Conservation (phyloP, 148 eudicot genomes). For the Persicaria maculosa region DNA sequence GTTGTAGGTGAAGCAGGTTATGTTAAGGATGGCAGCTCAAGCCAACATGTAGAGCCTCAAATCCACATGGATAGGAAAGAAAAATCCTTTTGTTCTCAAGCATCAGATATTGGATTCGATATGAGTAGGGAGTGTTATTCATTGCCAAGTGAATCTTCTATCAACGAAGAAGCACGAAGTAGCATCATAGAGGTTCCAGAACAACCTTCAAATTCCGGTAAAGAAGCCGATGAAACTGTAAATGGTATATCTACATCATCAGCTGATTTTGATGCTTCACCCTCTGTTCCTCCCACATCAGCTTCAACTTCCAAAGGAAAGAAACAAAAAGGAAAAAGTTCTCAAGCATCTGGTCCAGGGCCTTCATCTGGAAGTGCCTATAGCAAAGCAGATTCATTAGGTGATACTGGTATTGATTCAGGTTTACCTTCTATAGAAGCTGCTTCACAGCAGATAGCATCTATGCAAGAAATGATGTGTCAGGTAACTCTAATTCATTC, state of each 20-base stretch:
- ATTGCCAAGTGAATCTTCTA: conserved; percentile 44
- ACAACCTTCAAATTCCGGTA: conserved; percentile 45
- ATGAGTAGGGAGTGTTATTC: conserved; percentile 57
- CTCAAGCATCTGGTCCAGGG: conserved; percentile 55
- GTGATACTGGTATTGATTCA: conserved; percentile 44
- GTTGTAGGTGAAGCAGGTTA: conserved; percentile 72
- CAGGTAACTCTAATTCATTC: conserved; percentile 41
- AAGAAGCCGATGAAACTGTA: conserved; percentile 41
- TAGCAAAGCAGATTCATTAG: conserved; percentile 43
- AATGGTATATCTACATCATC: conserved; percentile 35
- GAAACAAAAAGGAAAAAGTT: conserved; percentile 58
- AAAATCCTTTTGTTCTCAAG: conserved; percentile 77
- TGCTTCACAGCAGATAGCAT: conserved; percentile 34
- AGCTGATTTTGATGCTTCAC: conserved; percentile 28
- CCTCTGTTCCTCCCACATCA: conserved; percentile 33
- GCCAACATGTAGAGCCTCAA: conserved; percentile 33
- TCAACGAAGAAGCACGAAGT: conserved; percentile 46
- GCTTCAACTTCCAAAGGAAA: conserved; percentile 45
- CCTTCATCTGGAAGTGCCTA: conserved; percentile 54
- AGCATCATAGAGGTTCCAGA: conserved; percentile 41
- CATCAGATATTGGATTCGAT: conserved; percentile 75
- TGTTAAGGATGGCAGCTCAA: conserved; percentile 37
- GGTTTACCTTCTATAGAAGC: conserved; percentile 32
- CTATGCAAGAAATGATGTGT: conserved; percentile 54
- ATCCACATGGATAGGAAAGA: conserved; percentile 49